phyloP scores from a whole-genome alignment of 495 filamentous ascomycete genomes.

The Glonium stellatum region DNA sequence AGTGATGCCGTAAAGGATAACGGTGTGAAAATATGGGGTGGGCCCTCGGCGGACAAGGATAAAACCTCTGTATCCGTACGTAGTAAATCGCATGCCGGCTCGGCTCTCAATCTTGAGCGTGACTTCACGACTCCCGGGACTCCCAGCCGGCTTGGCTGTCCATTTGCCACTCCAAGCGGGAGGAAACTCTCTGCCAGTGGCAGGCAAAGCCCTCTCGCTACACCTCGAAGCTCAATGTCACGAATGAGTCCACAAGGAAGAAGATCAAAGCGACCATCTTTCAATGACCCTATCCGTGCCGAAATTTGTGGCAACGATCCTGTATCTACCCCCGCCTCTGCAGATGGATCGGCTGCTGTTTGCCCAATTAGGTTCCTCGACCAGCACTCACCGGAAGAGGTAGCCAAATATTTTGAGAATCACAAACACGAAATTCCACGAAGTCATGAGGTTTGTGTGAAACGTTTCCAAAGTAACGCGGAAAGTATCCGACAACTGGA shows the following conservation, averaged over 20 bases:
- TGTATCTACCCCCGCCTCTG: constrained; percentile 46
- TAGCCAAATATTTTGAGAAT: constrained; percentile 79
- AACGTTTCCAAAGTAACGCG: constrained; percentile 75
- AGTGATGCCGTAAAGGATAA: background rate
- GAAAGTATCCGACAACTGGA: constrained; percentile 76
- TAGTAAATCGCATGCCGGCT: constrained; percentile 37
- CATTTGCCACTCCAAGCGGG: constrained; percentile 37
- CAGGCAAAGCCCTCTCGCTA: constrained; percentile 22
- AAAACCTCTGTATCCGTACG: constrained; percentile 20
- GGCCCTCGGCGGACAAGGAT: constrained; percentile 40
- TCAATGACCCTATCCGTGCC: constrained; percentile 53
- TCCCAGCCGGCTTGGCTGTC: constrained; percentile 55
- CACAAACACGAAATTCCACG: constrained; percentile 90
- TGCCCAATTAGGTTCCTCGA: constrained; percentile 87
- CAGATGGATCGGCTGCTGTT: constrained; percentile 28
- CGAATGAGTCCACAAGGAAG: constrained; percentile 36
- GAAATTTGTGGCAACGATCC: constrained; percentile 49
- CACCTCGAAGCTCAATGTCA: constrained; percentile 29
- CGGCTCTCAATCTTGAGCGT: constrained; percentile 45
- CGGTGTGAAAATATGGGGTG: constrained; percentile 37
- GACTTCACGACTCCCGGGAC: constrained; percentile 60
- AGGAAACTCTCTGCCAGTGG: constrained; percentile 16
- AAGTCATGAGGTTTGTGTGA: constrained; percentile 84
- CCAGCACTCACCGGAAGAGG: constrained; percentile 83
- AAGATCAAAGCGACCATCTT: constrained; percentile 32